Percentiles rank a stretch among this genome's conserved stretches.
Conservation (phyloP, 768 basidiomycete genomes). For the Mycena amicta region DNA sequence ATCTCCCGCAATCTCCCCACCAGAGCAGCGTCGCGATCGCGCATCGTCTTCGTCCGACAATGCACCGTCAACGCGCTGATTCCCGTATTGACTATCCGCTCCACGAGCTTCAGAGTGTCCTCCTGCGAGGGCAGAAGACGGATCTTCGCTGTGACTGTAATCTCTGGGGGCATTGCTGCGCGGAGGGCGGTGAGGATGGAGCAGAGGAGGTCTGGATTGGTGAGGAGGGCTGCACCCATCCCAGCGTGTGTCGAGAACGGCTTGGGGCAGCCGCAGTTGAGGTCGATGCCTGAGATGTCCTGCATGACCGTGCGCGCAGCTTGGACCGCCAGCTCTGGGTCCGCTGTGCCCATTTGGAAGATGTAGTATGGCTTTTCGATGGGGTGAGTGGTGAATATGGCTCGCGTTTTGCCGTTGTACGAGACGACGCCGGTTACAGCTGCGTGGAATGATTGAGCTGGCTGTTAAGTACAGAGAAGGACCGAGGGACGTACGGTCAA, state of each 20-base stretch:
- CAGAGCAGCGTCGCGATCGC: constrained; percentile 76
- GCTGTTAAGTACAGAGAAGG: background rate
- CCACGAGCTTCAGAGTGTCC: constrained; percentile 88
- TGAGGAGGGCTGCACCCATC: constrained; percentile 95
- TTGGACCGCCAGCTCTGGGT: constrained; percentile 88
- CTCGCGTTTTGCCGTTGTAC: constrained; percentile 80
- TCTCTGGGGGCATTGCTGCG: constrained; percentile 67
- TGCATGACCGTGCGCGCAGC: constrained; percentile 85
- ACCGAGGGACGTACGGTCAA: constrained; percentile 70
- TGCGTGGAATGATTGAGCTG: constrained; percentile 32
- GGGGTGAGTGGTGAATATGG: constrained; percentile 92
- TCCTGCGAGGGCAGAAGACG: constrained; percentile 83
- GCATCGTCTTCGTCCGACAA: constrained; percentile 92
- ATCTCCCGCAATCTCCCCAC: constrained; percentile 82
- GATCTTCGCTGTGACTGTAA: constrained; percentile 94
- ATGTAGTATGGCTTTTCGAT: constrained; percentile 93
- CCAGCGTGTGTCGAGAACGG: constrained; percentile 92
- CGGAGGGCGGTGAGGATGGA: constrained; percentile 83
- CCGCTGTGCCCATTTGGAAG: constrained; percentile 92
- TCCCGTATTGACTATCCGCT: constrained; percentile 84
- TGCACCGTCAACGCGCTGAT: constrained; percentile 91
- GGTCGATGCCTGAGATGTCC: constrained; percentile 92
- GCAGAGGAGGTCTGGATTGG: constrained; percentile 89
- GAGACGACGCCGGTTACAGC: constrained; percentile 86
- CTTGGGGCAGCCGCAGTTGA: constrained; percentile 98